These are phyloP conservation scores for Flaveria brownii DNA, from an alignment of 129 eudicot genomes.

Conservation along the genomic window DNA sequence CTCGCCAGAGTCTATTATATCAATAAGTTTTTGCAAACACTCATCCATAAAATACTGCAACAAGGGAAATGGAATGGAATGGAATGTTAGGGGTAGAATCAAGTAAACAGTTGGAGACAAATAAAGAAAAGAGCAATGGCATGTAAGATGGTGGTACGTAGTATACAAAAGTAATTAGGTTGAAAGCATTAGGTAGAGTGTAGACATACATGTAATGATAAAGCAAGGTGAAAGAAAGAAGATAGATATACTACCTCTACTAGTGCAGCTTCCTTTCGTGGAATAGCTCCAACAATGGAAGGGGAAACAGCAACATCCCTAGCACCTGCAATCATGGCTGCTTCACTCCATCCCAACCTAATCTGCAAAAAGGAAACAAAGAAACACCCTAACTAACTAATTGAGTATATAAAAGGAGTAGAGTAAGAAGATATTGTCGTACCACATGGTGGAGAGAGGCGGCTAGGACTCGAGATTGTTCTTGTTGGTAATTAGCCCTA, in stretches of 20 bases:
- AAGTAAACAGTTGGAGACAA: too few species aligned
- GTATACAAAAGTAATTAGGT: too few species aligned
- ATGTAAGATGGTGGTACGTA: neutral
- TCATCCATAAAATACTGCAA: constrained; percentile 90
- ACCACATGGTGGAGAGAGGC: constrained; percentile 87
- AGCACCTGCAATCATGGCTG: constrained; percentile 97
- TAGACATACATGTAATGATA: too few species aligned
- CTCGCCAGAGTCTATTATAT: constrained; percentile 59
- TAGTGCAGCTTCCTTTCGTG: constrained; percentile 87
- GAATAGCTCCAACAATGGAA: constrained; percentile 86
- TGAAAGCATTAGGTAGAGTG: too few species aligned
- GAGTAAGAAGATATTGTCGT: neutral
- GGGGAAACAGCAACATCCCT: constrained; percentile 87
- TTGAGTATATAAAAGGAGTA: too few species aligned
- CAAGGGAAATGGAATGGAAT: too few species aligned
- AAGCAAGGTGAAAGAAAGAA: neutral
- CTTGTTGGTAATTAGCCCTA: constrained; percentile 49
- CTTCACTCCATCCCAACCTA: constrained; percentile 83
- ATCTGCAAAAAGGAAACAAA: constrained; percentile 40
- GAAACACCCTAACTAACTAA: too few species aligned
- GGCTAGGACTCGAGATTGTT: constrained; percentile 70
- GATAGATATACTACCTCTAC: constrained; percentile 72
- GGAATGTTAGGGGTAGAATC: too few species aligned
- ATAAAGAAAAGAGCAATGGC: too few species aligned
- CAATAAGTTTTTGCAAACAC: constrained; percentile 79